A percentile compares a stretch with the other conserved stretches of the same genome.
These are phyloP conservation scores for Arthrocladium fulminans DNA, from an alignment of 2,329 filamentous ascomycete species.

Conservation along the genomic window DNA sequence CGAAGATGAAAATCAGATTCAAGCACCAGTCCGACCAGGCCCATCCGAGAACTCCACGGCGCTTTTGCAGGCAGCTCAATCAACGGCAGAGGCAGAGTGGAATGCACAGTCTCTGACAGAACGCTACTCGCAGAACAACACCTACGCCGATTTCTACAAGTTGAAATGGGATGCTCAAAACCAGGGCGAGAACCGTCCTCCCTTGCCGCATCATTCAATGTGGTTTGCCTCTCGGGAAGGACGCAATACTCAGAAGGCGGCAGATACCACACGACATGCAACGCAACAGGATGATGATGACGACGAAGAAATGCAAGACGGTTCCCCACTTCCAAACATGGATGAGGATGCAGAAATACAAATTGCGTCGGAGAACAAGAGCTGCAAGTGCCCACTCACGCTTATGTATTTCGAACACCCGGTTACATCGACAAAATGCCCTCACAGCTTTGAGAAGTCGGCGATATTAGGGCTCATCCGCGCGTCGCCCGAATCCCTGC, in stretches of 20 bases:
- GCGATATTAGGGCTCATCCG: constrained; percentile 40
- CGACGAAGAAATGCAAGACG: not conserved
- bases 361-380: constrained; percentile 37
- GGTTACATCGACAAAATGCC: constrained; percentile 41
- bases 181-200: constrained; percentile 44
- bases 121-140: constrained; percentile 51
- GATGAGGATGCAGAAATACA: constrained; percentile 36
- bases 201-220: constrained; percentile 47
- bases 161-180: constrained; percentile 54
- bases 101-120: constrained; percentile 21
- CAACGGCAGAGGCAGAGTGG: constrained; percentile 18
- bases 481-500: constrained; percentile 25
- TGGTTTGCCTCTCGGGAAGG: constrained; percentile 53
- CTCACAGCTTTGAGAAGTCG: constrained; percentile 40
- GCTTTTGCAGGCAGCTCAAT: constrained; percentile 22
- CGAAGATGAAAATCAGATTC: constrained; percentile 30
- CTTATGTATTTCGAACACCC: constrained; percentile 38
- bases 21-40: constrained; percentile 22
- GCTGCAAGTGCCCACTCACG: constrained; percentile 41
- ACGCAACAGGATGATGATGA: constrained; percentile 20
- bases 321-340: constrained; percentile 14
- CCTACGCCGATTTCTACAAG: constrained; percentile 53
- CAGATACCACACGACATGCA: constrained; percentile 11
- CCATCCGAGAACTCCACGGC: constrained; percentile 11
- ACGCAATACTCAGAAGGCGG: constrained; percentile 17